Base-by-base conservation (phyloP, 2,329 filamentous ascomycete genomes). In the Penicillium verrucosum region DNA sequence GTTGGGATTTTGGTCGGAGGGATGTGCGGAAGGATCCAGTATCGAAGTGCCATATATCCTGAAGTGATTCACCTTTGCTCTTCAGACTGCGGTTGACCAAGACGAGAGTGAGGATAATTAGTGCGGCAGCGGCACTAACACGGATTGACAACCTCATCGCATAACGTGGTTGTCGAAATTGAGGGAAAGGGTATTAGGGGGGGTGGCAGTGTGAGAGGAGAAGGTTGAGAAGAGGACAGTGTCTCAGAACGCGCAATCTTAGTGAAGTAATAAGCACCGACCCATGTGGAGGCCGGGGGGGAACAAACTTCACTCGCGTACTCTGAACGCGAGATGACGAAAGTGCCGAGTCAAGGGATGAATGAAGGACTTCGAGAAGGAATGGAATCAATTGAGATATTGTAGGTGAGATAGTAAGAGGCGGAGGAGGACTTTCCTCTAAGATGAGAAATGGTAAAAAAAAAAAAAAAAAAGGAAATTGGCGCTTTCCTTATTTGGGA, bases 21-120 rank as follows among this genome's bases (percentile, higher is more conserved):
- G 56, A 41, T n/a, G 61, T 44, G 25, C 48, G 56, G 57, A 64
- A 65, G 3, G 59, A 60, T 37, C 63, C 59, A 8, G 60, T 61
- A 34, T 65, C 65, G 59, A 68, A 69, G 30, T 59, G 64, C 69
- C 66, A 71, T 59, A 69, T 60, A 14, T 65, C 63, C 40, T 59
- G 60, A n/a, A 68, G 60, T 14, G 52, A 58, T 46, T 60, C 57
- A 40, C 55, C 53, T 48, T 65, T 56, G 46, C 58, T 36, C 42
- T 62, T 59, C 49, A 68, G 45, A 32, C 64, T 64, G 56, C 67
- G 65, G 50, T 65, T 67, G 53, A 72, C 54, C 25, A 72, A 57
- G 58, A 70, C 32, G 38, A 73, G 57, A 51, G 63, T 50, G 56
- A 70, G 34, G 60, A 72, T 62, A 50, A 72, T 65, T 47, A 73